Conservation (phyloP, 495 filamentous ascomycete species). For the Beverwykella pulmonaria region DNA sequence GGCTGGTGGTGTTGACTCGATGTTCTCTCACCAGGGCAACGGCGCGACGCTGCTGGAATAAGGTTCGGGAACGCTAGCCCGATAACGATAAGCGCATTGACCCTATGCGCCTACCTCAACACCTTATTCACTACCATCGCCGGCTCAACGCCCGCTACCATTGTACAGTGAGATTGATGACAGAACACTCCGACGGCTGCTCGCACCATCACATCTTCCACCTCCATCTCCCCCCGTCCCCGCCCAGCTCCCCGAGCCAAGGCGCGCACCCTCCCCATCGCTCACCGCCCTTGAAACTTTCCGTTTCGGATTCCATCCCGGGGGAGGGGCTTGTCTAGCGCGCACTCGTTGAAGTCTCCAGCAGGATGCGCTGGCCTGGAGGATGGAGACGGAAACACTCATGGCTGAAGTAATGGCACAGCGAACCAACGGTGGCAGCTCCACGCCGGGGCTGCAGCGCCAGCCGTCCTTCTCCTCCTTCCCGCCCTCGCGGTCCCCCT, state of each 20-base stretch:
- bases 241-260: background rate
- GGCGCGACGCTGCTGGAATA: background rate
- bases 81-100: constrained; percentile 12
- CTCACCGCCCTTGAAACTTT: background rate
- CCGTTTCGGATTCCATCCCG: constrained; percentile 11
- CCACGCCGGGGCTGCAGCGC: constrained; percentile 40
- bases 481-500: constrained; percentile 57
- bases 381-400: constrained; percentile 7
- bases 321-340: background rate
- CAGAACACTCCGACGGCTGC: background rate
- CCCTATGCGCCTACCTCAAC: background rate
- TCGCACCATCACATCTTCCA: background rate
- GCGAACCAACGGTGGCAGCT: constrained; percentile 12
- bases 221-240: background rate
- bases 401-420: constrained; percentile 32
- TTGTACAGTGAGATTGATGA: background rate
- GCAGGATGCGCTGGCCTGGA: background rate
- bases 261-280: background rate
- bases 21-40: constrained; percentile 21
- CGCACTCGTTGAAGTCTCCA: background rate
- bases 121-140: background rate
- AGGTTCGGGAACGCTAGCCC: constrained; percentile 7
- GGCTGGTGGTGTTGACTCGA: constrained; percentile 26
- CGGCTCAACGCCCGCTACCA: background rate
- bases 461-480: constrained; percentile 63